Evolutionary conservation across 2,329 filamentous ascomycete species (phyloP).

Genomic region (Ustulina deusta): DNA sequence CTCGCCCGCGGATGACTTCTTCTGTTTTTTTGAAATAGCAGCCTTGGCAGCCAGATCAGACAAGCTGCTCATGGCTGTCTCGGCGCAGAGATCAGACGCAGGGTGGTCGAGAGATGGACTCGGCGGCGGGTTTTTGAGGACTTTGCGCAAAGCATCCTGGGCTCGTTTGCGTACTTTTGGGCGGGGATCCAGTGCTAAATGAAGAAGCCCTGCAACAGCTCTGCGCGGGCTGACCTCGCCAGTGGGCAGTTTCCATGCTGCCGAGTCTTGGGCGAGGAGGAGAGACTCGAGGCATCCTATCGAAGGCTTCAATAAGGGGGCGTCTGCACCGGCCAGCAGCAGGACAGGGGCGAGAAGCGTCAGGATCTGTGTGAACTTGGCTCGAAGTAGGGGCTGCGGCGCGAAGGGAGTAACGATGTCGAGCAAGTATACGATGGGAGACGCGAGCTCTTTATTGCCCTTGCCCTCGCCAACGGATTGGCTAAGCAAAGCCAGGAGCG

Average conservation of each 20-base stretch:
- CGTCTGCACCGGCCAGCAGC: constrained; percentile 83
- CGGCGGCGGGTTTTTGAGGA: constrained; percentile 86
- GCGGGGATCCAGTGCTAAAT: constrained; percentile 84
- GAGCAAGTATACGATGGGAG: constrained; percentile 93
- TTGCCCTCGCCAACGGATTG: constrained; percentile 78
- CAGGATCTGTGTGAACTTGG: constrained; percentile 95
- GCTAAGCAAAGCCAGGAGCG: constrained; percentile 87
- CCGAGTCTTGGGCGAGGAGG: constrained; percentile 85
- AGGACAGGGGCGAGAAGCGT: constrained; percentile 86
- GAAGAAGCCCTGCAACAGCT: constrained; percentile 86
- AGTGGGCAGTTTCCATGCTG: constrained; percentile 87
- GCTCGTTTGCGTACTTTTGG: constrained; percentile 96
- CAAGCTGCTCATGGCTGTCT: constrained; percentile 85
- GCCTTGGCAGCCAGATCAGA: constrained; percentile 77
- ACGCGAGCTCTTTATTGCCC: constrained; percentile 83
- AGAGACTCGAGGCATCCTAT: constrained; percentile 96
- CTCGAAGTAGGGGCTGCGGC: constrained; percentile 86
- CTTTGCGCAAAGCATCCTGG: constrained; percentile 85
- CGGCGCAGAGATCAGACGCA: constrained; percentile 94
- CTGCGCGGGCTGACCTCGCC: constrained; percentile 86
- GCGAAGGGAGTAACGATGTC: constrained; percentile 89
- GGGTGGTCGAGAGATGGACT: constrained; percentile 95
- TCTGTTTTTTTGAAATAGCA: constrained; percentile 74
- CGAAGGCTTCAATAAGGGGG: constrained; percentile 84
- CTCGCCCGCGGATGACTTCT: constrained; percentile 67